Evolutionary conservation across 495 filamentous ascomycete species (phyloP).

Genomic region (Trichoderma reesei): DNA sequence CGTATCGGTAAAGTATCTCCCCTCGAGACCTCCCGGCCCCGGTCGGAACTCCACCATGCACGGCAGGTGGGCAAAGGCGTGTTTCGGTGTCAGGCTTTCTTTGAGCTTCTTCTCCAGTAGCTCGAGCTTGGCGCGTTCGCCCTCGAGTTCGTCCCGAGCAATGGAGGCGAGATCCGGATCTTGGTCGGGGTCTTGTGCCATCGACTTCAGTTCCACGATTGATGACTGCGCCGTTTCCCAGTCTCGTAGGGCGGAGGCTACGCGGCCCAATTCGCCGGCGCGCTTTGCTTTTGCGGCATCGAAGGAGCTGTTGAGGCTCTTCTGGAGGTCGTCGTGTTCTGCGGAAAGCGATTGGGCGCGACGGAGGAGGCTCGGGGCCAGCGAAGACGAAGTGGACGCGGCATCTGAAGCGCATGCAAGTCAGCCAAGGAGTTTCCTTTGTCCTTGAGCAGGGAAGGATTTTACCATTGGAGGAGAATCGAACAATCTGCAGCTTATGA

Average conservation of each 20-base stretch:
- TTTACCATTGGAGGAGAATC: conserved; percentile 8
- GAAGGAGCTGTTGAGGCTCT: conserved; percentile 52
- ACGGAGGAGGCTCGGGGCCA: conserved; percentile 31
- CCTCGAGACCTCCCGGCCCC: conserved; percentile 88
- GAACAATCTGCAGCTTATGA: neutral
- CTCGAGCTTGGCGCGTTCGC: conserved; percentile 49
- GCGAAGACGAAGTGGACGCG: conserved; percentile 2
- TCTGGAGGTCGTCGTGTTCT: conserved; percentile 51
- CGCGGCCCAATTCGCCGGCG: conserved; percentile 61
- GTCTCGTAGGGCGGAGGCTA: conserved; percentile 58
- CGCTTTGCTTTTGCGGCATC: conserved; percentile 65
- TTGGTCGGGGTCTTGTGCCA: conserved; percentile 24
- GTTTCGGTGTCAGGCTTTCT: conserved; percentile 67
- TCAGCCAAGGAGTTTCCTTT: neutral
- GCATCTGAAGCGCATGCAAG: neutral
- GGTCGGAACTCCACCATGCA: conserved; percentile 88
- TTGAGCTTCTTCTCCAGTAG: conserved; percentile 55
- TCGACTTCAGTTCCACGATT: conserved; percentile 40
- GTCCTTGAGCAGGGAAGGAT: neutral
- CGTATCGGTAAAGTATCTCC: conserved; percentile 77
- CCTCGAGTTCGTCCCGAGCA: conserved; percentile 65
- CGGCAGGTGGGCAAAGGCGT: conserved; percentile 88
- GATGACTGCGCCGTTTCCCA: conserved; percentile 53
- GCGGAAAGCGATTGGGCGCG: conserved; percentile 30
- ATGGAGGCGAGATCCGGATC: conserved; percentile 45